Percentiles rank a stretch among this genome's conserved stretches.
These are phyloP conservation scores for Orbilia ellipsospora DNA, from an alignment of 2,329 filamentous ascomycete genomes.

Conservation along the genomic window DNA sequence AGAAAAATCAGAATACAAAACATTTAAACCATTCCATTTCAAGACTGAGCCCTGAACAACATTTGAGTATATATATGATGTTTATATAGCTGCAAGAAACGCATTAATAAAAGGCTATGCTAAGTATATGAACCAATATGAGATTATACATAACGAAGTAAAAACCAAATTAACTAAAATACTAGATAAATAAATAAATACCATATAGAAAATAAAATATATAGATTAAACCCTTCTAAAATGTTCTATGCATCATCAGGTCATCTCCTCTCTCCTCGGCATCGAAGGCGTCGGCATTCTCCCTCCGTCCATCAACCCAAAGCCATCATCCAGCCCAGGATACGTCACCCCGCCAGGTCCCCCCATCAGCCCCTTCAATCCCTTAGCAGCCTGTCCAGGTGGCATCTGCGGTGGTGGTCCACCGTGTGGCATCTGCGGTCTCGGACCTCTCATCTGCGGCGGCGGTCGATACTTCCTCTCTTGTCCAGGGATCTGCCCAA, in stretches of 20 bases:
- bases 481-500: conserved; percentile 45
- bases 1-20: too few relatives aligned
- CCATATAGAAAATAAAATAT: conserved; percentile 9
- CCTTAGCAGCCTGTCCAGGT: conserved; percentile 18
- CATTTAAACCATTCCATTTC: too few relatives aligned
- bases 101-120: conserved; percentile 35
- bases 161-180: conserved; percentile 17
- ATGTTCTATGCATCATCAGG: conserved; percentile 11
- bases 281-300: conserved; percentile 49
- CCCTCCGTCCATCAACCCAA: conserved; percentile 46
- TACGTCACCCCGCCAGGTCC: conserved; percentile 29
- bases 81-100: background rate
- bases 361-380: conserved; percentile 30
- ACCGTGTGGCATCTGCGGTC: conserved; percentile 14
- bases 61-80: too few relatives aligned
- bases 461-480: conserved; percentile 51
- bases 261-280: conserved; percentile 46
- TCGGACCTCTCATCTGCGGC: conserved; percentile 49
- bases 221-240: conserved; percentile 1
- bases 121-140: conserved; percentile 22
- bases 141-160: conserved; percentile 21
- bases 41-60: too few relatives aligned
- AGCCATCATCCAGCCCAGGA: conserved; percentile 48
- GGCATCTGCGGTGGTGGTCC: conserved; percentile 9
- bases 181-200: background rate